Evolutionary conservation across 2,329 filamentous ascomycete genomes (phyloP), one percentile per base, ranked within the genome.

Genomic region (Monosporascus sp.): DNA sequence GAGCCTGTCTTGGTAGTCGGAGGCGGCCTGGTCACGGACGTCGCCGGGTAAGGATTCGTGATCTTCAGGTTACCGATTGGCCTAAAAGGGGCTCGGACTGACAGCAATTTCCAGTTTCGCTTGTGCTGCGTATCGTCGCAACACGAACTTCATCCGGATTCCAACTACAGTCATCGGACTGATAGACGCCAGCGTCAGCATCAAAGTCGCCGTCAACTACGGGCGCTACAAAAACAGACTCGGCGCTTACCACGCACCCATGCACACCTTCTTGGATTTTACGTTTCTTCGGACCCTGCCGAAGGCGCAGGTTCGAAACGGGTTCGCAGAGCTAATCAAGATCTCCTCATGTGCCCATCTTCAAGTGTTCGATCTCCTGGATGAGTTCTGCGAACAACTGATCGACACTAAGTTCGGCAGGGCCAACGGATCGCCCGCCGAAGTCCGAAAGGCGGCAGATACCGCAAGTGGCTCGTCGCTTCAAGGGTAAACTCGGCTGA

Each of bases 161-260:
- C 87, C 87, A 1, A 90, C 87, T 0, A 90, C 87, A 1, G 83
- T 90, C 58, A 89, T 90, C 64, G 86, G 87, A 9, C 75, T 90
- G 48, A 90, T 90, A 56, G 87, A 90, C 64, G 87, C 87, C 3
- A 87, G 84, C 19, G 87, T 90, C 49, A 87, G 83, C 37, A 90
- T 90, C 75, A 89, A 90, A 66, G 86, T 90, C n/a, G 87, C 84
- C 14, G 86, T 90, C 63, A 90, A 90, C 73, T 88, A 89, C 63
- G 85, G 84, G 66, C 83, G 85, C 67, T 87, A 88, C 76, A 90
- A 90, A 77, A 90, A 90, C 71, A 78, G 85, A 14, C 78, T 90
- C 0, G 86, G 86, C 27, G 86, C 86, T 4, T 90, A 90, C 66
- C 86, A 90, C 63, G 86, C 86, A 0, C 86, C 87, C 0, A 77